Evolutionary conservation across 768 basidiomycete species (phyloP).

Genomic region (Psilocybe subaeruginosa): DNA sequence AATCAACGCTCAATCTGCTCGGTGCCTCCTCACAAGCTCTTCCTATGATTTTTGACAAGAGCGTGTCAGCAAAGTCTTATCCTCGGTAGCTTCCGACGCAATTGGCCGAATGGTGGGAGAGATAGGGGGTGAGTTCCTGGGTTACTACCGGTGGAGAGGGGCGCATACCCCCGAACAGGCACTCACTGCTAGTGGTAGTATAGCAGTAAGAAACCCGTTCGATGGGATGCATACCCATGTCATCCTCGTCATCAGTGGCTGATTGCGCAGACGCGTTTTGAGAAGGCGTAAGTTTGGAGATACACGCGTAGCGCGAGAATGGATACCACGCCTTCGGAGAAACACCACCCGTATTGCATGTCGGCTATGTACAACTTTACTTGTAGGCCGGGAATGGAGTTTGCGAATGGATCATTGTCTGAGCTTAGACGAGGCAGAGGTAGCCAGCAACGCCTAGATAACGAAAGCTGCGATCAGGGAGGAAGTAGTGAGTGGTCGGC

Average conservation of each 20-base stretch:
- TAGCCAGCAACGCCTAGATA: not conserved
- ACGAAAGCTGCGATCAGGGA: not conserved
- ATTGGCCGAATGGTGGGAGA: constrained; percentile 6
- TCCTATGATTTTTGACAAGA: not conserved
- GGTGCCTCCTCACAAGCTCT: not conserved
- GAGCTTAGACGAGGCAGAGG: not conserved
- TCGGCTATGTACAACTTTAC: not conserved
- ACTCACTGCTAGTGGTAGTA: not conserved
- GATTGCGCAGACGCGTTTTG: not conserved
- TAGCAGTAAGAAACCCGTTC: not conserved
- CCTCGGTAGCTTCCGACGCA: constrained; percentile 8
- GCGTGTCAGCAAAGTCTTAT: not conserved
- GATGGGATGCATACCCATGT: not conserved
- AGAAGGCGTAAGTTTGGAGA: not conserved
- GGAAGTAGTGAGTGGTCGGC: not conserved
- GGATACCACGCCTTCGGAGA: constrained; percentile 13
- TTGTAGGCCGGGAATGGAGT: not conserved
- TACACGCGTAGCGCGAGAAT: constrained; percentile 2
- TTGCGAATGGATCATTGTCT: not conserved
- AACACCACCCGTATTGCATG: not conserved
- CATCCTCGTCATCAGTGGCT: not conserved
- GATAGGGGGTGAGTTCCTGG: constrained; percentile 1
- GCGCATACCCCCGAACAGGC: not conserved
- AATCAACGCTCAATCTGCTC: constrained; percentile 5
- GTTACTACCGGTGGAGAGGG: not conserved